These are phyloP conservation scores for Apiospora rasikravindrae DNA, from an alignment of 2,329 filamentous ascomycete genomes.

Conservation along the genomic window DNA sequence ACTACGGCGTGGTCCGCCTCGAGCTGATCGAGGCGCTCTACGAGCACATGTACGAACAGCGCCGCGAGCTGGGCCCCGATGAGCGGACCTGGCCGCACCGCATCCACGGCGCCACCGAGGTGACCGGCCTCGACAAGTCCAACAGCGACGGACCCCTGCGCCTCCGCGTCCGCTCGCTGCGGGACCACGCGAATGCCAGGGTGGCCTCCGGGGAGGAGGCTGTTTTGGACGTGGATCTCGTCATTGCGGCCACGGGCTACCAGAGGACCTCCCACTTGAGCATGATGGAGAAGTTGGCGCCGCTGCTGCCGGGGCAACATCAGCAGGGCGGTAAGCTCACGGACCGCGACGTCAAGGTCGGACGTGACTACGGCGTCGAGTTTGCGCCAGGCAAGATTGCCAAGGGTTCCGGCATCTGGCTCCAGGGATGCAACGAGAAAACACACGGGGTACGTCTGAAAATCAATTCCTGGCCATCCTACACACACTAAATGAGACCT, in stretches of 20 bases:
- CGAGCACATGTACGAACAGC: constrained; percentile 85
- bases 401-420: constrained; percentile 80
- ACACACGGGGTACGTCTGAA: constrained; percentile 81
- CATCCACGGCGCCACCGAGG: constrained; percentile 72
- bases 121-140: constrained; percentile 62
- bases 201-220: constrained; percentile 51
- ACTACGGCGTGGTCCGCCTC: constrained; percentile 94
- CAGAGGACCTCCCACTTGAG: constrained; percentile 76
- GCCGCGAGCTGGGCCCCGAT: constrained; percentile 70
- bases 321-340: constrained; percentile 52
- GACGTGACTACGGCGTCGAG: constrained; percentile 78
- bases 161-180: constrained; percentile 61
- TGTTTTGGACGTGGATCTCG: constrained; percentile 74
- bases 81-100: constrained; percentile 81
- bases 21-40: constrained; percentile 89
- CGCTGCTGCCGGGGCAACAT: constrained; percentile 62
- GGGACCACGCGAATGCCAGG: constrained; percentile 37
- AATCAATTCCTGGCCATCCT: neutral
- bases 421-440: constrained; percentile 92
- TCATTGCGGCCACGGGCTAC: constrained; percentile 91
- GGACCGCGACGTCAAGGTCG: constrained; percentile 55
- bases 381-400: constrained; percentile 73
- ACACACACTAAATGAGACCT: neutral
- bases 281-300: constrained; percentile 71
- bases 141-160: constrained; percentile 55